Evolutionary conservation across 306 rosid genomes (phyloP).

Genomic region (Quercus robur): DNA sequence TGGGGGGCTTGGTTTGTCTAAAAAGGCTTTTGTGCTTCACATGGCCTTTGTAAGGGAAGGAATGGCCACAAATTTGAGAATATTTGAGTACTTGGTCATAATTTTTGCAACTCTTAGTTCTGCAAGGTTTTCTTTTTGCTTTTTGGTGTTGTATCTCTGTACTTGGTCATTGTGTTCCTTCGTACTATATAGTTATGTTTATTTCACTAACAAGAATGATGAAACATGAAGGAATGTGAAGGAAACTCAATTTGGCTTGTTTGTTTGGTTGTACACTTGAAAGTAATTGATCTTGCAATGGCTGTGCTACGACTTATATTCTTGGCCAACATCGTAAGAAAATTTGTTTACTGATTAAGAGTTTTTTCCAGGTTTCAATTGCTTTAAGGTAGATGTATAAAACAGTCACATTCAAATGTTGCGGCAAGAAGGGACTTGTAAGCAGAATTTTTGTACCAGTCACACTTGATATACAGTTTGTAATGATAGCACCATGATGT

Average conservation of each 20-base stretch:
- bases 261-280: too few species aligned
- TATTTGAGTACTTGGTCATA: not conserved
- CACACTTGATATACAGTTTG: constrained; percentile 17
- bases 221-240: too few species aligned
- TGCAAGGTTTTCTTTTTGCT: not conserved
- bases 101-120: not conserved
- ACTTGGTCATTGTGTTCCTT: not conserved
- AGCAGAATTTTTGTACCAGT: constrained; percentile 4
- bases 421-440: constrained; percentile 16
- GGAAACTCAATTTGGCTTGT: too few species aligned
- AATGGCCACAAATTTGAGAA: not conserved
- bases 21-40: not conserved
- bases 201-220: not conserved
- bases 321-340: not conserved
- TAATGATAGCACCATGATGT: constrained; percentile 5
- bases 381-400: constrained; percentile 27
- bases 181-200: too few species aligned
- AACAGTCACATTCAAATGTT: constrained; percentile 22
- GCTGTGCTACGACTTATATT: not conserved
- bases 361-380: constrained; percentile 29
- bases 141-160: not conserved
- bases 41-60: not conserved
- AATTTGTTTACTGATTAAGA: not conserved
- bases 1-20: not conserved
- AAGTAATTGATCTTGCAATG: not conserved